Evolutionary conservation across 176 grass and related monocot genomes (phyloP), one percentile per base, ranked within the genome.

Genomic region (Bolboschoenus planiculmis): DNA sequence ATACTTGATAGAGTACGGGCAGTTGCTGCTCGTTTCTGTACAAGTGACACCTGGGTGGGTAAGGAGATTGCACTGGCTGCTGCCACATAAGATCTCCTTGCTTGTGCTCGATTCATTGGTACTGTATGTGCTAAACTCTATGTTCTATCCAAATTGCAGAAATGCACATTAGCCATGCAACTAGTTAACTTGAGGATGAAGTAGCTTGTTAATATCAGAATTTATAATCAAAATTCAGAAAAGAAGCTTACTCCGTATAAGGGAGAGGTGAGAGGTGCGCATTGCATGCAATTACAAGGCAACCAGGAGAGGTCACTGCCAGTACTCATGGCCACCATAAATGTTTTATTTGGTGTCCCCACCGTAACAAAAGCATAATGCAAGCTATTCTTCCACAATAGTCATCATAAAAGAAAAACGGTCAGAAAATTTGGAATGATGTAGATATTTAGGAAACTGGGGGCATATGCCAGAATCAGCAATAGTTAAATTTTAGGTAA

Each of bases 241-340:
- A 57, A 63, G 34, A 76, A 56, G 29, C 63, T 29, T 89, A 89
- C 79, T 4, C 50, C 84, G 26, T 73, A 83, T 39, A 3, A 21
- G 10, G 72, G 70, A 20, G 60, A 20, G 75, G 59, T 66, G 78
- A 0, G 4, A 0, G 59, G 27, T 18, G 95, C 90, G 83, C 95
- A 98, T n/a, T 87, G 81, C 85, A 56, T 81, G 88, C 95, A 97
- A 84, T 97, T 86, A 59, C 95, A 97, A 55, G 95, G 95, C 47
- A 97, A 85, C 95, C 95, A 97, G 70, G 94, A 91, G 79, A 97
- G 77, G 83, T 93, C 46, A 82, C 90, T 94, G 63, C 92, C 89
- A 8, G 95, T 97, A 74, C 88, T 87, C 7, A 97, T 71, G 37
- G 95, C 95, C 77, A 93, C 92, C 44, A 97, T 23, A 81, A 94